Conservation (phyloP, 768 basidiomycete species). For the Pisolithus albus region DNA sequence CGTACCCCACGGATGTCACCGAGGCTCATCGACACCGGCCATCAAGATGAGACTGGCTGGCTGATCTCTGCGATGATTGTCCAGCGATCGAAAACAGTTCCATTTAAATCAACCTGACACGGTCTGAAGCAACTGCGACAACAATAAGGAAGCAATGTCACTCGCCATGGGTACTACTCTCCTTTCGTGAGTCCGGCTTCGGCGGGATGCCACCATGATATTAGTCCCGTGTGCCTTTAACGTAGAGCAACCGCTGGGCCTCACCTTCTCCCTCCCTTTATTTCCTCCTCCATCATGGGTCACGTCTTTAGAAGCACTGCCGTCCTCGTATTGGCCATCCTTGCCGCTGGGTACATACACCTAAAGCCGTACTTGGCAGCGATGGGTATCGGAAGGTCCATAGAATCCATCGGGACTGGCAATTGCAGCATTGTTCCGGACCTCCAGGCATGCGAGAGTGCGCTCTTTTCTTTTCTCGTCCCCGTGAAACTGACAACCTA, state of each 20-base stretch:
- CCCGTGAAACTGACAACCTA: background rate
- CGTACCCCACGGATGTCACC: too few species aligned
- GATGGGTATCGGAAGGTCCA: slow-evolving; percentile 39
- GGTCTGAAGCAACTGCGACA: too few species aligned
- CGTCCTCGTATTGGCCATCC: slow-evolving; percentile 31
- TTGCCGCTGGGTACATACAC: slow-evolving; percentile 40
- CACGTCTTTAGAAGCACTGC: slow-evolving; percentile 3
- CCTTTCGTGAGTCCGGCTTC: too few species aligned
- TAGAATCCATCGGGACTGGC: slow-evolving; percentile 40
- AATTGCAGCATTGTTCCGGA: slow-evolving; percentile 45
- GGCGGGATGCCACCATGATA: background rate
- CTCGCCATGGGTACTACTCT: too few species aligned
- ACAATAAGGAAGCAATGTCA: too few species aligned
- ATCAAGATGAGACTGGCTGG: too few species aligned
- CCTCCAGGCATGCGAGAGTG: slow-evolving; percentile 67
- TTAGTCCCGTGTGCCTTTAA: background rate
- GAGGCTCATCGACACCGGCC: too few species aligned
- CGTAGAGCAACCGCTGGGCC: background rate
- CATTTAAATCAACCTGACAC: too few species aligned
- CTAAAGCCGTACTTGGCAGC: slow-evolving; percentile 38
- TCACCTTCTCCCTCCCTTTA: background rate
- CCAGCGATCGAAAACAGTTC: too few species aligned
- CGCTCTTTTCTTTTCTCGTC: slow-evolving; percentile 10
- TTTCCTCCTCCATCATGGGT: slow-evolving; percentile 3
- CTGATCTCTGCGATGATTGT: too few species aligned